These are phyloP conservation scores for Clathrus columnatus DNA, from an alignment of 768 basidiomycete genomes.

Conservation along the genomic window DNA sequence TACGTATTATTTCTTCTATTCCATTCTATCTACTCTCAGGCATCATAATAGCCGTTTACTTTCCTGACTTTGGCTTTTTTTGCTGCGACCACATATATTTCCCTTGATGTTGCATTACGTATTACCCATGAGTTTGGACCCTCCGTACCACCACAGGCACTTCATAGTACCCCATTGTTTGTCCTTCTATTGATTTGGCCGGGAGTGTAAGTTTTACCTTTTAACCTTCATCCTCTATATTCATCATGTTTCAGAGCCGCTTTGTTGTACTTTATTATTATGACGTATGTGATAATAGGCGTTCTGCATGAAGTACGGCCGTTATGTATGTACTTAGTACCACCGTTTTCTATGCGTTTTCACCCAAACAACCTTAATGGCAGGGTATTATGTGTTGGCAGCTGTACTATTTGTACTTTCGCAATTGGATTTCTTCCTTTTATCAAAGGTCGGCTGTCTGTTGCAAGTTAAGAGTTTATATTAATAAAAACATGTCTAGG, in stretches of 20 bases:
- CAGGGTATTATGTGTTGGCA: constrained; percentile 63
- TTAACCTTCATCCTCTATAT: not conserved
- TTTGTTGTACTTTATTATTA: constrained; percentile 61
- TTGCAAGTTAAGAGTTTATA: not conserved
- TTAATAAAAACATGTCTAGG: constrained; percentile 4
- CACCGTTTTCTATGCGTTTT: not conserved
- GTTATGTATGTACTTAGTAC: constrained; percentile 36
- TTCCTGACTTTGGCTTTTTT: constrained; percentile 53
- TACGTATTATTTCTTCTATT: constrained; percentile 27
- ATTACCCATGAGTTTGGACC: constrained; percentile 55
- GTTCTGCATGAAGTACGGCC: constrained; percentile 75
- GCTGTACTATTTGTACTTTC: constrained; percentile 69
- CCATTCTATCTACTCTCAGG: not conserved
- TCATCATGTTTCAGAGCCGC: constrained; percentile 39
- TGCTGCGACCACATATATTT: constrained; percentile 70
- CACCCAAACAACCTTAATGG: not conserved
- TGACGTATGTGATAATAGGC: constrained; percentile 70
- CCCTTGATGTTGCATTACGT: constrained; percentile 70
- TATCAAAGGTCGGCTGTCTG: constrained; percentile 52
- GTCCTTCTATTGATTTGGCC: constrained; percentile 77
- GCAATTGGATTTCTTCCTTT: constrained; percentile 78
- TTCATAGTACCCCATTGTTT: constrained; percentile 70
- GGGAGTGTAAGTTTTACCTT: constrained; percentile 43
- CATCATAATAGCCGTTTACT: constrained; percentile 46
- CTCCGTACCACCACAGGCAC: constrained; percentile 42